These are phyloP conservation scores for Periconia sp. DNA, from an alignment of 2,329 filamentous ascomycete genomes.

Conservation along the genomic window DNA sequence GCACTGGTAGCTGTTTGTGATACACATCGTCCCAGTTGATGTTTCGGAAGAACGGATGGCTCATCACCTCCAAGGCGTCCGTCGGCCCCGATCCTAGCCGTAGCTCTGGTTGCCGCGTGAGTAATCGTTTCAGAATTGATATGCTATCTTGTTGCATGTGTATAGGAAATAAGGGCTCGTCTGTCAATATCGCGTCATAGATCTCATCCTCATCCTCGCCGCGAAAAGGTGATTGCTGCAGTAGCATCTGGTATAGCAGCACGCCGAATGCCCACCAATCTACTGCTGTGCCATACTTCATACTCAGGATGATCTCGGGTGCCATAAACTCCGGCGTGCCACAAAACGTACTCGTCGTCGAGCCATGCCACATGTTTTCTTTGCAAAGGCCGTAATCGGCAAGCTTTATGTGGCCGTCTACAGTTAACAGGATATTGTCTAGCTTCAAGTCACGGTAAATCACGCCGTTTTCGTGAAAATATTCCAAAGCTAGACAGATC, in stretches of 20 bases:
- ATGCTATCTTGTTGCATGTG: slow-evolving; percentile 98
- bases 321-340: slow-evolving; percentile 99
- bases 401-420: slow-evolving; percentile 98
- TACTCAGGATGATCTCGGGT: slow-evolving; percentile 95
- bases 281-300: slow-evolving; percentile 95
- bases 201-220: slow-evolving; percentile 99
- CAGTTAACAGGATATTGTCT: slow-evolving; percentile 87
- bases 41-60: slow-evolving; percentile 95
- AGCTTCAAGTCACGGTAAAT: slow-evolving; percentile 86
- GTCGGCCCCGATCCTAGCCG: slow-evolving; percentile 92
- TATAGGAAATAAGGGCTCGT: slow-evolving; percentile 96
- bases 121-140: slow-evolving; percentile 93
- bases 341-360: slow-evolving; percentile 96
- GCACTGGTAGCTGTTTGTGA: slow-evolving; percentile 85
- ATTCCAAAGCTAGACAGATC: slow-evolving; percentile 96
- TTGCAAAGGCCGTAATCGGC: slow-evolving; percentile 98
- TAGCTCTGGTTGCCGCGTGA: slow-evolving; percentile 92
- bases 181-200: slow-evolving; percentile 95
- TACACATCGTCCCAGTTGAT: slow-evolving; percentile 99
- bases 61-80: slow-evolving; percentile 98
- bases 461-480: slow-evolving; percentile 99
- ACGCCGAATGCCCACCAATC: slow-evolving; percentile 99
- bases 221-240: slow-evolving; percentile 97
- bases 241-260: slow-evolving; percentile 98
- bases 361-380: slow-evolving; percentile 99